Base-by-base conservation (phyloP, 345 rosid genomes). In the Jatropha curcas region DNA sequence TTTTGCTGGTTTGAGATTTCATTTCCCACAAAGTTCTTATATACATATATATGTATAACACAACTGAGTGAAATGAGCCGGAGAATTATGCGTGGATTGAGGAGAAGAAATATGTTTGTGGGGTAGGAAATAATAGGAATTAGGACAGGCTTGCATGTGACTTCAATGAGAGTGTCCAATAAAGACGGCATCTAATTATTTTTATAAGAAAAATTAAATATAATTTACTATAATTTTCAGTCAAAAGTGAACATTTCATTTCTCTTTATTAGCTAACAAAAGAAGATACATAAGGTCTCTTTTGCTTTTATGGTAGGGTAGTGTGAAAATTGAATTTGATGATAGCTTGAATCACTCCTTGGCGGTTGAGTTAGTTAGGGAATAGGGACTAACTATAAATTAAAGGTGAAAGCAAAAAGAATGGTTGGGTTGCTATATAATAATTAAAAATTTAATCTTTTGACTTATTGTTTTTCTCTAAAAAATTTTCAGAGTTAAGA, bases 41-140 rank as follows among this genome's bases (percentile, higher is more conserved):
- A 66, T 55, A 28, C 9, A 17, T 60, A 66, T 55, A 28, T 4
- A 30, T 4, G 30, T 4, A 1, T 45, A 16, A 37, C 17, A 11
- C 8, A 34, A 41, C 2, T 48, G 30, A 34, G 43, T 35, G 60
- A 14, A 50, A 34, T 62, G 35, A n/a, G 62, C 71, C 78, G 85
- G 60, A 28, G 60, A 82, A 77, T 72, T 74, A 81, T 84, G 90
- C 88, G 90, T 65, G 22, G 84, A 88, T 88, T 83, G 85, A 83
- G 95, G 95, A 73, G 68, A 62, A 67, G 68, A 8, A 7, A 14
- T 45, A 7, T 19, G 4, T 7, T 8, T 69, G 86, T 80, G 84
- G 88, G 86, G 66, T 52, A 72, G 67, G 46, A 65, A 6, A 79
- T 82, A 1, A 82, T 71, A 41, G 81, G 53, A 65, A 43, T 25